Conservation (phyloP, 805 yeast genomes). For the Suhomyces canberraensis region DNA sequence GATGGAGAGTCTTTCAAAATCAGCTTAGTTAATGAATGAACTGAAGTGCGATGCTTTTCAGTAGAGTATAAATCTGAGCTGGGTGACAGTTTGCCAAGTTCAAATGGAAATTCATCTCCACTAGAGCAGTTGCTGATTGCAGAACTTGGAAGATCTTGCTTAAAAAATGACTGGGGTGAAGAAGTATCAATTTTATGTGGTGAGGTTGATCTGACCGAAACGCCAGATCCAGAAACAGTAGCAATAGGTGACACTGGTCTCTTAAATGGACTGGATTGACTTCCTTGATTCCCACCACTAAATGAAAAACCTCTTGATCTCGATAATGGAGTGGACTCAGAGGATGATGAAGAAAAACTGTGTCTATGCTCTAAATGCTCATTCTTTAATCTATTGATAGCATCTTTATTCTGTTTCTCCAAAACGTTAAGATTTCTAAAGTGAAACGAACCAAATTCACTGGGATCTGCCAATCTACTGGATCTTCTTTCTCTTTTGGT, state of each 20-base stretch:
- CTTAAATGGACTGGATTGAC: slow-evolving; percentile 34
- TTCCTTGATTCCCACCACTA: slow-evolving; percentile 15
- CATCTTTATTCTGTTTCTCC: slow-evolving; percentile 92
- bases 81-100: slow-evolving; percentile 12
- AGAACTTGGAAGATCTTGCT: slow-evolving; percentile 28
- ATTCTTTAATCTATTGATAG: slow-evolving; percentile 76
- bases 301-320: slow-evolving; percentile 32
- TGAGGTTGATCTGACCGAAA: slow-evolving; percentile 19
- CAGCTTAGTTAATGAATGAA: slow-evolving; percentile 26
- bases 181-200: slow-evolving; percentile 27
- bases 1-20: slow-evolving; percentile 43
- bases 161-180: slow-evolving; percentile 14
- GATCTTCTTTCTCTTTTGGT: slow-evolving; percentile 66
- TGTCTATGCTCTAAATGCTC: slow-evolving; percentile 70
- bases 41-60: slow-evolving; percentile 20
- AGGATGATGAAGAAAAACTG: slow-evolving; percentile 48
- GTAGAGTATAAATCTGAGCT: slow-evolving; percentile 3
- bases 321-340: slow-evolving; percentile 38
- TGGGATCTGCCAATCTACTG: slow-evolving; percentile 65
- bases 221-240: slow-evolving; percentile 3
- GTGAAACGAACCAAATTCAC: slow-evolving; percentile 89
- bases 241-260: slow-evolving; percentile 46
- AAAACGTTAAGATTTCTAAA: slow-evolving; percentile 85
- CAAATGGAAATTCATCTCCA: slow-evolving; percentile 26
- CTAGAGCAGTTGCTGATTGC: slow-evolving; percentile 29